Evolutionary conservation across 768 basidiomycete genomes (phyloP).

Genomic region (Sarcodon sp.): DNA sequence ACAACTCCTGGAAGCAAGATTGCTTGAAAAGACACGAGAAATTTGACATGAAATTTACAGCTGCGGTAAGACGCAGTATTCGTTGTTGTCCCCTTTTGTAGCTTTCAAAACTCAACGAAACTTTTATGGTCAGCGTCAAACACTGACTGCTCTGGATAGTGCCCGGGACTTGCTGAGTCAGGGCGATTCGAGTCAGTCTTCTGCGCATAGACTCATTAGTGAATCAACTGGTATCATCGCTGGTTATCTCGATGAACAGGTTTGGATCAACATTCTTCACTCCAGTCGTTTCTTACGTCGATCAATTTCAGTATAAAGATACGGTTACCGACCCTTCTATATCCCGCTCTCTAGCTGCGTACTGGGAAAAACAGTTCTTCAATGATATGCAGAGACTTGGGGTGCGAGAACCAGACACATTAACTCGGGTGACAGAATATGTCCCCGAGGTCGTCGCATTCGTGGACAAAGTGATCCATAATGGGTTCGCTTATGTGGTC

Average conservation of each 20-base stretch:
- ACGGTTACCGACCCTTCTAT: conserved; percentile 82
- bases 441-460: conserved; percentile 90
- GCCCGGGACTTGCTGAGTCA: conserved; percentile 31
- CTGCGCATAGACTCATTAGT: conserved; percentile 50
- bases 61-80: conserved; percentile 42
- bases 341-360: conserved; percentile 67
- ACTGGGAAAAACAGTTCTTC: conserved; percentile 89
- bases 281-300: neutral
- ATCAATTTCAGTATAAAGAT: conserved; percentile 42
- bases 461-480: conserved; percentile 72
- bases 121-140: conserved; percentile 25
- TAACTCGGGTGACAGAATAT: conserved; percentile 95
- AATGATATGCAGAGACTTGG: conserved; percentile 83
- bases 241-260: conserved; percentile 61
- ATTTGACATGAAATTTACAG: conserved; percentile 77
- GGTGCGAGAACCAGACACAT: conserved; percentile 77
- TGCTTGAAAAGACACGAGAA: conserved; percentile 78
- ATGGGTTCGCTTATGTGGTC: conserved; percentile 71
- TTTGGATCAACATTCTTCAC: conserved; percentile 11
- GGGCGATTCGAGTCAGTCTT: conserved; percentile 24
- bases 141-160: conserved; percentile 35
- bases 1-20: conserved; percentile 51
- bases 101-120: neutral
- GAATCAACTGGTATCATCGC: conserved; percentile 70
- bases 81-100: conserved; percentile 1